A percentile compares a stretch with the other conserved stretches of the same genome.
phyloP scores from a whole-genome alignment of 164 flowering plant species.

The Magnolia sinica region DNA sequence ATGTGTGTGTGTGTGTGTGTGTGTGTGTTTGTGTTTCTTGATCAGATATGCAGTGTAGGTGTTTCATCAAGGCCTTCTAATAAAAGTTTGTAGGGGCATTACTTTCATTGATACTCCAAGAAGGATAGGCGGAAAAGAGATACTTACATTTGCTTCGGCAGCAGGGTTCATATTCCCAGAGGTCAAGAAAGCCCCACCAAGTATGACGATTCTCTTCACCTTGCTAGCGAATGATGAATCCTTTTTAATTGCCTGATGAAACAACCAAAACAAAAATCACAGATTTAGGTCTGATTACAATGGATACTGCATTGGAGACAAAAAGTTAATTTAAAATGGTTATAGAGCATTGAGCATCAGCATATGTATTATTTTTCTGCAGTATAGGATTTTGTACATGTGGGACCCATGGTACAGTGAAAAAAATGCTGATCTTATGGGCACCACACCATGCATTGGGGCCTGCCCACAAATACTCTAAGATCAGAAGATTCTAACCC shows the following conservation, averaged over 20 bases:
- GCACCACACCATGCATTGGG: no score
- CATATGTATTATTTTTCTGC: background rate
- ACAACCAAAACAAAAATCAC: background rate
- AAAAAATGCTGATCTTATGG: no score
- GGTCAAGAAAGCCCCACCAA: slow-evolving; percentile 70
- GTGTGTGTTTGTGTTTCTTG: no score
- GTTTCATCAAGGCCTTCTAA: no score
- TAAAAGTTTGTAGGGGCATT: background rate
- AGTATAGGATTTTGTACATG: background rate
- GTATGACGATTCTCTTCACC: slow-evolving; percentile 81
- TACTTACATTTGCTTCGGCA: no score
- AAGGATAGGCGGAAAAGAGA: no score
- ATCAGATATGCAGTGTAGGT: no score
- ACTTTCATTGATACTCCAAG: no score
- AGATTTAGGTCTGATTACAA: background rate
- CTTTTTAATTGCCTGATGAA: slow-evolving; percentile 75
- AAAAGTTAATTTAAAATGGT: background rate
- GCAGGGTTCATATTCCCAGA: no score
- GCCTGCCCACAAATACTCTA: no score
- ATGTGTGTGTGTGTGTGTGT: no score
- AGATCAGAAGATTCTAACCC: no score
- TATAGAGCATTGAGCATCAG: background rate
- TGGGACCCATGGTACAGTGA: background rate
- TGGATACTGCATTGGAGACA: background rate
- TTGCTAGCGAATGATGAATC: slow-evolving; percentile 89